Evolutionary conservation across 305 asterid species (phyloP).

Genomic region (Fraxinus velutina): DNA sequence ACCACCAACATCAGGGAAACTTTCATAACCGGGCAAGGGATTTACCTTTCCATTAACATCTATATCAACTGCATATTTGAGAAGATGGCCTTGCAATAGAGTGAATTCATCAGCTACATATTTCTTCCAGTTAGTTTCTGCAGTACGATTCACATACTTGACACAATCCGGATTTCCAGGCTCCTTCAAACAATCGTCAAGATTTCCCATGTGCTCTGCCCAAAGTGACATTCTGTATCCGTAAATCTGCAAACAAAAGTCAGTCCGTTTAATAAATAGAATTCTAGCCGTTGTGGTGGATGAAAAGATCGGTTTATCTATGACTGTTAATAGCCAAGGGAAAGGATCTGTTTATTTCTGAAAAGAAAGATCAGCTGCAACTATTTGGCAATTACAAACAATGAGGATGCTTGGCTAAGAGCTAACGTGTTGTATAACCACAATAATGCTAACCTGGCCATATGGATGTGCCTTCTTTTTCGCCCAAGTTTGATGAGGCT

Average conservation of each 20-base stretch:
- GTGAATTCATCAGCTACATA: constrained; percentile 49
- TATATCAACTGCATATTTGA: constrained; percentile 64
- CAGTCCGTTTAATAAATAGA: too few species aligned
- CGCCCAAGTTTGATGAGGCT: constrained; percentile 74
- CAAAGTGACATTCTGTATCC: constrained; percentile 90
- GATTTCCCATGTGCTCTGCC: constrained; percentile 77
- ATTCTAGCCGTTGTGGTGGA: too few species aligned
- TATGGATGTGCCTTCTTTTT: constrained; percentile 48
- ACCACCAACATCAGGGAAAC: constrained; percentile 75
- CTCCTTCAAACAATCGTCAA: constrained; percentile 43
- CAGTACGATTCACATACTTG: constrained; percentile 49
- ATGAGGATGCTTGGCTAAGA: neutral
- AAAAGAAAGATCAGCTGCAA: neutral
- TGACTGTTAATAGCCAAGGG: too few species aligned
- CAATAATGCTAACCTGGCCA: constrained; percentile 59
- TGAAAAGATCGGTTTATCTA: too few species aligned
- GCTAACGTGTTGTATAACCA: neutral
- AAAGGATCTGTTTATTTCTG: neutral
- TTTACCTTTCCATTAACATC: constrained; percentile 55
- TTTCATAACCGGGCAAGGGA: constrained; percentile 53
- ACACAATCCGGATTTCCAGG: constrained; percentile 53
- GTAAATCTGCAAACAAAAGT: constrained; percentile 43
- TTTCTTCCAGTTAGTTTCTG: constrained; percentile 66
- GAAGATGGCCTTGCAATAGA: constrained; percentile 66
- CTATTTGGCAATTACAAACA: neutral